A percentile compares a stretch with the other conserved stretches of the same genome.
Conservation (phyloP, 768 basidiomycete species). For the Mycena galericulata region DNA sequence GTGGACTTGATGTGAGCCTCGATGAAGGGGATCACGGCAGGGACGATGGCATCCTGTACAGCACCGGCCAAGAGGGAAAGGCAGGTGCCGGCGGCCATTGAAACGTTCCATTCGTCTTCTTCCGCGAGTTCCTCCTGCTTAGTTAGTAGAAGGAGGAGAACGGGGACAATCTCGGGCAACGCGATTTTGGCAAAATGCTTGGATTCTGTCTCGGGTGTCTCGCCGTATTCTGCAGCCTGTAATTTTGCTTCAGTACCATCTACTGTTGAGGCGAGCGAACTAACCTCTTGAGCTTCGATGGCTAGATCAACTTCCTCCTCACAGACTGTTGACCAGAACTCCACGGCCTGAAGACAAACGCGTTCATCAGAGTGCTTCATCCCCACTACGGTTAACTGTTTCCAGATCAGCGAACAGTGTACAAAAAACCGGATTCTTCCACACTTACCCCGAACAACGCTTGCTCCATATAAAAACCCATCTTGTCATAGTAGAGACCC, state of each 20-base stretch:
- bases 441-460: conserved; percentile 95
- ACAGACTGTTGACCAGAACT: conserved; percentile 99
- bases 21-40: conserved; percentile 96
- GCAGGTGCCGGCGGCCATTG: conserved; percentile 97
- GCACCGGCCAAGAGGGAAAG: conserved; percentile 89
- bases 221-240: conserved; percentile 91
- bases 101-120: conserved; percentile 98
- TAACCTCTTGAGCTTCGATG: conserved; percentile 91
- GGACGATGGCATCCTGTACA: conserved; percentile 91
- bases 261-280: conserved; percentile 29
- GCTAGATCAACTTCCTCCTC: conserved; percentile 96
- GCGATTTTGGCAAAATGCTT: conserved; percentile 95
- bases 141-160: conserved; percentile 88
- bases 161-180: conserved; percentile 93
- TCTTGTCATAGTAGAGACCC: conserved; percentile 98
- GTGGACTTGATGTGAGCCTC: conserved; percentile 92
- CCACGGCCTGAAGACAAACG: conserved; percentile 95
- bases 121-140: conserved; percentile 97
- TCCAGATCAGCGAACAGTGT: conserved; percentile 24
- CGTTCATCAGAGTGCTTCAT: conserved; percentile 95
- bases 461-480: conserved; percentile 99
- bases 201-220: conserved; percentile 86
- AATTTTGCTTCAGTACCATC: conserved; percentile 22
- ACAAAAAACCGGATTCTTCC: no score
- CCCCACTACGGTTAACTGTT: conserved; percentile 93